These are phyloP conservation scores for Furcasterigmium furcatum DNA, from an alignment of 2,329 filamentous ascomycete species.

Conservation along the genomic window DNA sequence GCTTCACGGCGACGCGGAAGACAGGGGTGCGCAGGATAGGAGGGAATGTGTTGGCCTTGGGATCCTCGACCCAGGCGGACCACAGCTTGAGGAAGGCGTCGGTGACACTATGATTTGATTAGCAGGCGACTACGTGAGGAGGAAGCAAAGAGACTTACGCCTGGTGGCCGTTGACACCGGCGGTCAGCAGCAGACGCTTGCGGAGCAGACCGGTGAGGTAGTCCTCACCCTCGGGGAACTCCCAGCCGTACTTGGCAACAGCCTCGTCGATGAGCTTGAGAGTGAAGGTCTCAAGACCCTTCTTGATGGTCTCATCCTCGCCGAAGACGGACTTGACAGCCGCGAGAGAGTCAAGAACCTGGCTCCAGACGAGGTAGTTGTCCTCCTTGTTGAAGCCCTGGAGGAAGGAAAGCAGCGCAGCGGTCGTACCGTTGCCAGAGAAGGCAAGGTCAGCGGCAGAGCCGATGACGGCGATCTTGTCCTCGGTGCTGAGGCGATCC, in stretches of 20 bases:
- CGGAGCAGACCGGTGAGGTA: conserved; percentile 81
- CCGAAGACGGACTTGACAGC: conserved; percentile 83
- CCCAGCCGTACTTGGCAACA: conserved; percentile 80
- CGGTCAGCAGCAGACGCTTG: conserved; percentile 73
- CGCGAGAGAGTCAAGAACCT: conserved; percentile 73
- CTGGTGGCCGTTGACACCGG: conserved; percentile 73
- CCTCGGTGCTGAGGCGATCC: conserved; percentile 72
- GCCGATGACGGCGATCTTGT: conserved; percentile 90
- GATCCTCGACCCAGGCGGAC: conserved; percentile 70
- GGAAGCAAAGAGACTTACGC: conserved; percentile 45
- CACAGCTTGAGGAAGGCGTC: conserved; percentile 77
- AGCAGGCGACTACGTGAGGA: neutral
- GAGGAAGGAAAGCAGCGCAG: conserved; percentile 78
- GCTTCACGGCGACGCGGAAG: conserved; percentile 73
- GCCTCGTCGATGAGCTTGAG: conserved; percentile 73
- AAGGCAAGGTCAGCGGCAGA: conserved; percentile 88
- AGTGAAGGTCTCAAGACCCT: conserved; percentile 74
- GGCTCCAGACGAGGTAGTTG: conserved; percentile 86
- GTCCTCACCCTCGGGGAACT: conserved; percentile 73
- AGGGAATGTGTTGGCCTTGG: conserved; percentile 67
- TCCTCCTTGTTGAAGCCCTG: conserved; percentile 80
- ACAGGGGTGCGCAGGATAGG: conserved; percentile 78
- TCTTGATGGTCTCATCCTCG: conserved; percentile 67
- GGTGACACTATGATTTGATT: conserved; percentile 49
- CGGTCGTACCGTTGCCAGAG: conserved; percentile 78